Conservation (phyloP, 225 moss, liverwort and hornwort genomes). For the Neckera pumila region DNA sequence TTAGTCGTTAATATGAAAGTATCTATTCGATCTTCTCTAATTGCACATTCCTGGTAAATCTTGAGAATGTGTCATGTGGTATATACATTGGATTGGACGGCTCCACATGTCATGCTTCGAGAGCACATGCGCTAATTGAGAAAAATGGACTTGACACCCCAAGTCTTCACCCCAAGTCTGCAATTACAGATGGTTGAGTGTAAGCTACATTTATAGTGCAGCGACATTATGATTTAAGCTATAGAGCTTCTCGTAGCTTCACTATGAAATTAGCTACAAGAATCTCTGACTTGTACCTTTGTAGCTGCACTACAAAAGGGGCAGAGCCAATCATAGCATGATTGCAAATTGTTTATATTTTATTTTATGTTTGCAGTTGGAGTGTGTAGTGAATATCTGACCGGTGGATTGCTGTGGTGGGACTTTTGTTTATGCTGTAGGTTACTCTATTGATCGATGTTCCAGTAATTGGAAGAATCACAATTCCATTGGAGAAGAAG, state of each 20-base stretch:
- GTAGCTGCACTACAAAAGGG: background rate
- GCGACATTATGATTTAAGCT: background rate
- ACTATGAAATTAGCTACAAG: background rate
- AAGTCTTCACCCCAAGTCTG: background rate
- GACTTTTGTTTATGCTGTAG: background rate
- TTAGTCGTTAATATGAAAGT: background rate
- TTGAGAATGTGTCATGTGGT: background rate
- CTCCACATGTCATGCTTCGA: background rate
- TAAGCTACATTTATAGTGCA: background rate
- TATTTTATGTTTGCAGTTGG: background rate
- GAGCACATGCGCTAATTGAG: background rate
- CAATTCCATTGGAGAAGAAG: constrained; percentile 52
- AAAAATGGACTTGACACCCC: too few species aligned
- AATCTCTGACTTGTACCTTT: background rate
- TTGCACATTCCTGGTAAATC: background rate
- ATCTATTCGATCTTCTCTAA: background rate
- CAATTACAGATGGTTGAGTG: background rate
- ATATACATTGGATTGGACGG: background rate
- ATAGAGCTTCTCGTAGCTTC: background rate
- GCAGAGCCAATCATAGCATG: background rate
- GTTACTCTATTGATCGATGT: constrained; percentile 53
- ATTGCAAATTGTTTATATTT: background rate
- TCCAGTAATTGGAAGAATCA: constrained; percentile 73
- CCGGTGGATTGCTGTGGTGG: background rate
- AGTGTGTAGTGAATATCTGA: background rate